phyloP scores from a whole-genome alignment of 2,329 filamentous ascomycete species.

The Trichoderma atroviride region DNA sequence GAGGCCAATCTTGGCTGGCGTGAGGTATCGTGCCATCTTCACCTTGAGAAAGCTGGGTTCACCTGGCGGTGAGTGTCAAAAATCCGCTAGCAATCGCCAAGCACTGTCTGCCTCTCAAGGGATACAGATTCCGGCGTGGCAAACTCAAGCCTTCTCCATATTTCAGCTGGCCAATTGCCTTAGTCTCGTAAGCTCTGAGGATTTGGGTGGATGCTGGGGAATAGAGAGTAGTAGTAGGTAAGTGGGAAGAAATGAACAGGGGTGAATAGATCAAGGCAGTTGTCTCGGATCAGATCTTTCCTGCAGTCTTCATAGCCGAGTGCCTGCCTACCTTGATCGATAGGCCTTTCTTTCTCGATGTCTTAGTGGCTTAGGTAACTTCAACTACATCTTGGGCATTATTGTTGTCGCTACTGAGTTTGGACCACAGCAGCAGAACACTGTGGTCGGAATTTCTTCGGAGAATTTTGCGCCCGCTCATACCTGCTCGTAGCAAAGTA shows the following conservation, averaged over 20 bases:
- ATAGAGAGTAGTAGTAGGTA: background rate
- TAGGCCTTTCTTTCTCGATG: background rate
- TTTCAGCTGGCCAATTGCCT: background rate
- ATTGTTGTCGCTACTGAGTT: background rate
- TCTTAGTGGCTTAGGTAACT: conserved; percentile 4
- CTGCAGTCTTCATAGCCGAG: background rate
- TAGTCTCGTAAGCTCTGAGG: background rate
- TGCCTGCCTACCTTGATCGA: background rate
- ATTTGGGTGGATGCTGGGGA: background rate
- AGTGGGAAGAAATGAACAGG: background rate
- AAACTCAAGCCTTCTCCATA: conserved; percentile 15
- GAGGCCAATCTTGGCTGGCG: conserved; percentile 84
- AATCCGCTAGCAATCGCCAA: background rate
- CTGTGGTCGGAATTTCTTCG: background rate
- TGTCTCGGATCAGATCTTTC: background rate
- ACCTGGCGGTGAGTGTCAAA: too few relatives aligned
- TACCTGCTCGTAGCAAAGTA: background rate
- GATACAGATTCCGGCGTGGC: background rate
- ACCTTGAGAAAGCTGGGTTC: background rate
- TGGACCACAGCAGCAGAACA: background rate
- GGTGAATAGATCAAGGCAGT: background rate
- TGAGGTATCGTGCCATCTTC: conserved; percentile 78
- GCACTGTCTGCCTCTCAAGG: background rate
- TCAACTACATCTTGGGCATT: background rate
- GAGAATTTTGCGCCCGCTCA: background rate